Evolutionary conservation across 306 rosid genomes (phyloP).

Genomic region (Lathyrus tuberosus): DNA sequence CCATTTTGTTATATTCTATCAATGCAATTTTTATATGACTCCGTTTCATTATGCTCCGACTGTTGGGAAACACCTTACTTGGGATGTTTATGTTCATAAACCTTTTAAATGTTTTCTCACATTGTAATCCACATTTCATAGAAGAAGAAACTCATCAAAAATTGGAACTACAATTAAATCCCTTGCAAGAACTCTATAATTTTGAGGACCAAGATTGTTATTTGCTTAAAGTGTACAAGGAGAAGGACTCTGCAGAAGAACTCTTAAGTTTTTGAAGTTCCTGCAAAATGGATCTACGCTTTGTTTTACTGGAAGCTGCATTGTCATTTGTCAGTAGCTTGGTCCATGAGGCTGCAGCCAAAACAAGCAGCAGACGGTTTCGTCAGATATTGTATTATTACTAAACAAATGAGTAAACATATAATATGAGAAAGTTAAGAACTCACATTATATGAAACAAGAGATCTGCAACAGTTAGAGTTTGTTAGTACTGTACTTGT

Average conservation of each 20-base stretch:
- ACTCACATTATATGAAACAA: slow-evolving; percentile 67
- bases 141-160: slow-evolving; percentile 26
- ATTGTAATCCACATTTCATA: slow-evolving; percentile 28
- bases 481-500: slow-evolving; percentile 67
- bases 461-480: slow-evolving; percentile 66
- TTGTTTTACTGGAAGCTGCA: slow-evolving; percentile 22
- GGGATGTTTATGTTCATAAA: slow-evolving; percentile 34
- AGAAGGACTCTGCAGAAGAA: slow-evolving; percentile 8
- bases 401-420: background rate
- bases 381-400: slow-evolving; percentile 27
- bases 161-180: slow-evolving; percentile 37
- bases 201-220: slow-evolving; percentile 14
- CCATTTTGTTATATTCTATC: too few species aligned
- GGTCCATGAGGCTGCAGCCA: slow-evolving; percentile 62
- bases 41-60: too few species aligned
- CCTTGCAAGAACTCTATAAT: slow-evolving; percentile 23
- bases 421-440: slow-evolving; percentile 16
- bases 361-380: slow-evolving; percentile 36
- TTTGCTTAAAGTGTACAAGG: background rate
- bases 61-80: background rate
- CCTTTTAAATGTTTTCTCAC: slow-evolving; percentile 13
- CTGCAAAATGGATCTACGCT: background rate
- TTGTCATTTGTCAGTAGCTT: slow-evolving; percentile 41
- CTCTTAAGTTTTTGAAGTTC: slow-evolving; percentile 29
- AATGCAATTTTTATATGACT: too few species aligned